Percentiles rank a stretch among this genome's conserved stretches.
phyloP scores from a whole-genome alignment of 1,284 basidiomycete genomes.

The Puccinia triticina region DNA sequence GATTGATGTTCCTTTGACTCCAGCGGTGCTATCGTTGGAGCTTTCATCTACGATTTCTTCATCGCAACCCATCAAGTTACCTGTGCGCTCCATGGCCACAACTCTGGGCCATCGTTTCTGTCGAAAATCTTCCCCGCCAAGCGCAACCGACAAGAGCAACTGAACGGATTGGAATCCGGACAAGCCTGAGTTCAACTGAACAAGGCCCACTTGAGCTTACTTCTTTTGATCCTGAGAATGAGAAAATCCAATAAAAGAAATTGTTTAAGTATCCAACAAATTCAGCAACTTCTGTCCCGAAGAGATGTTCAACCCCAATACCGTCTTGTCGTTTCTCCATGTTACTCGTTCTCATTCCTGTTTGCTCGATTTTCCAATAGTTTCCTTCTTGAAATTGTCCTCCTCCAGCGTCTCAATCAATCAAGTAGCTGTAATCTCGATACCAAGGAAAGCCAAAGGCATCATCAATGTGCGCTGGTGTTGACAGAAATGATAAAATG shows the following conservation, averaged over 20 bases:
- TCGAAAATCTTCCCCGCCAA: background rate
- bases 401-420: background rate
- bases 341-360: background rate
- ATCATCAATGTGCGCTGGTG: background rate
- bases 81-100: slow-evolving; percentile 18
- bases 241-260: background rate
- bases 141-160: slow-evolving; percentile 27
- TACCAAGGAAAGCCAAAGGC: background rate
- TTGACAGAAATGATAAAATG: background rate
- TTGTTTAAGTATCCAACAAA: slow-evolving; percentile 10
- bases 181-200: background rate
- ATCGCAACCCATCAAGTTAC: slow-evolving; percentile 33
- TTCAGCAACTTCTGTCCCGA: background rate
- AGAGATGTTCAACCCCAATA: background rate
- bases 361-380: background rate
- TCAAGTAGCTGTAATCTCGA: slow-evolving; percentile 12
- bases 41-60: slow-evolving; percentile 50
- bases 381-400: slow-evolving; percentile 18
- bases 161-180: slow-evolving; percentile 22
- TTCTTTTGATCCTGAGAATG: too few species aligned
- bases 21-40: slow-evolving; percentile 46
- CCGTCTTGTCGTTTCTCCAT: slow-evolving; percentile 8
- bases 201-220: background rate
- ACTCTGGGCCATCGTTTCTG: background rate
- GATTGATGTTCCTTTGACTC: background rate